Evolutionary conservation across 2,329 filamentous ascomycete species (phyloP), one percentile per base, ranked within the genome.

Genomic region (Pseudocercospora macadamiae): DNA sequence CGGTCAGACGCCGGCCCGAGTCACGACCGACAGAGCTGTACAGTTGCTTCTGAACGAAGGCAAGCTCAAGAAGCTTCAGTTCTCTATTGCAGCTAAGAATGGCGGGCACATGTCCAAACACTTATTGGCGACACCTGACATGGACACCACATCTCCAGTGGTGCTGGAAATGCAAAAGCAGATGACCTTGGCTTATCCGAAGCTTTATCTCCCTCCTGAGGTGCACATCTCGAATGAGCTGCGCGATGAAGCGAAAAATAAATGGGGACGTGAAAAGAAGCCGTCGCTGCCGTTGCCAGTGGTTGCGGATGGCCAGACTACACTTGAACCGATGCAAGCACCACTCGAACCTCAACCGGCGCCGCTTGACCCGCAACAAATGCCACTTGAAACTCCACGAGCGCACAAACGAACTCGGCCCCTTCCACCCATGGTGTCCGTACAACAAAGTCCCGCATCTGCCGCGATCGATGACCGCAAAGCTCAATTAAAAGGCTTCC

Each of bases 11-110:
- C 83, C 84, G 0, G 82, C 86, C 62, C 74, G 77, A 32, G 76
- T 79, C 34, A 86, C 84, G 1, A 70, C 87, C 26, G 79, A 76
- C 25, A 75, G 74, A 12, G 74, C 80, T 2, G 71, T 86, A 49
- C 82, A 81, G 59, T 69, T 75, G 18, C 71, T 87, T 60, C 72
- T 84, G 34, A 75, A 78, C 36, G 71, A 75, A 18, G 79, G 80
- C 9, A 81, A 79, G 55, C 70, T 87, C 37, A 81, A 79, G 47
- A 80, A 82, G 60, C 68, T 83, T 45, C 78, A 73, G 1, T 86
- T 85, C 66, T 76, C 75, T 14, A 83, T 83, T 63, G 76, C 73
- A 59, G 76, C 79, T 16, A 73, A 69, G 26, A 78, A 78, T 56
- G 82, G 81, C 1, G 66, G 77, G 3, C 77, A 79, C 65, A 74